Percentiles rank a stretch among this genome's conserved stretches.
Conservation (phyloP, 345 rosid species). For the Raphanus raphanistrum region DNA sequence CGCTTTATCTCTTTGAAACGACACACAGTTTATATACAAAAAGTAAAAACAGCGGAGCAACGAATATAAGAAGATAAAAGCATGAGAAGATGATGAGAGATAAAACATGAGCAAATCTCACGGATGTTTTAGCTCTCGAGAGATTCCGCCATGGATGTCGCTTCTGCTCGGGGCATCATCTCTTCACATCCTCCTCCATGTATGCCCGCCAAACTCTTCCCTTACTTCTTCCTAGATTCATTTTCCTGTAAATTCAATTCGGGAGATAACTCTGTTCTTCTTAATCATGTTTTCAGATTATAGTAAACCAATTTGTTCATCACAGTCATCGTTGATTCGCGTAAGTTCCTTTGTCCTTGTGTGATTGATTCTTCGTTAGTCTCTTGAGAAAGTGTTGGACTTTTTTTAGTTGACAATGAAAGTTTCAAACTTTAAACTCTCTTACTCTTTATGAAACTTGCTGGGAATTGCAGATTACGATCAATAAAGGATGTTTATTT, state of each 20-base stretch:
- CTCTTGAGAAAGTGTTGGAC: constrained; percentile 10
- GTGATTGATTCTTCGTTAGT: background rate
- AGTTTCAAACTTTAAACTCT: background rate
- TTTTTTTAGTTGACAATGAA: background rate
- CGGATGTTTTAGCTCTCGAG: constrained; percentile 23
- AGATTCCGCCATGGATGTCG: constrained; percentile 54
- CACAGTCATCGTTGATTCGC: constrained; percentile 40
- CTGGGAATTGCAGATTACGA: constrained; percentile 43
- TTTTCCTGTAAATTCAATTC: background rate
- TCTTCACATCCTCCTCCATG: constrained; percentile 40
- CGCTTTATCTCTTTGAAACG: background rate
- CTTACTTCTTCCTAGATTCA: no score
- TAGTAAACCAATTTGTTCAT: constrained; percentile 34
- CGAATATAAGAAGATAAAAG: constrained; percentile 25
- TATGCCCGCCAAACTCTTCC: constrained; percentile 12
- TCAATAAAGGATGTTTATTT: constrained; percentile 31
- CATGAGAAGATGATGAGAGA: no score
- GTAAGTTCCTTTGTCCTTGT: constrained; percentile 29
- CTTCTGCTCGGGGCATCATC: constrained; percentile 37
- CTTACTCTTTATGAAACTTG: background rate
- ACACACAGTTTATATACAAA: background rate
- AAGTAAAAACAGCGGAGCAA: constrained; percentile 27
- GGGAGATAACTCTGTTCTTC: background rate
- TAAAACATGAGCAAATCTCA: constrained; percentile 19
- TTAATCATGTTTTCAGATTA: constrained; percentile 36